A percentile compares a stretch with the other conserved stretches of the same genome.
Conservation (phyloP, 192 early-diverging fungal species). For the Backusella westeae region DNA sequence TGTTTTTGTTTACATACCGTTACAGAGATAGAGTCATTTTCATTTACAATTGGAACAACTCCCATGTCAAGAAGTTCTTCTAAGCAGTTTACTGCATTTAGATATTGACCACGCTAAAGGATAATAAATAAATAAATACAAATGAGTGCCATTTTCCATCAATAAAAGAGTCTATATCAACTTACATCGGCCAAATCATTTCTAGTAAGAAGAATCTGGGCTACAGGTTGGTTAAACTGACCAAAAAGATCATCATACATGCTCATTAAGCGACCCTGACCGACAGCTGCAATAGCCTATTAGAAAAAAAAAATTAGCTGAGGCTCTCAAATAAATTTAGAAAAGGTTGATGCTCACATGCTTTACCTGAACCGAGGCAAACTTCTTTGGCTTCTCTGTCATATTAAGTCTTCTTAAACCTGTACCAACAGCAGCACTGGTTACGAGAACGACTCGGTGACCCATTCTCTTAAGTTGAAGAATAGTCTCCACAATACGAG, state of each 20-base stretch:
- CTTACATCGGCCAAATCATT: constrained; percentile 88
- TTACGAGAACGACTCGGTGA: constrained; percentile 90
- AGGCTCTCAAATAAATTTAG: background rate
- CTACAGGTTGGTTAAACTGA: constrained; percentile 88
- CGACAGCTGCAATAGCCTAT: constrained; percentile 93
- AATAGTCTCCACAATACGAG: constrained; percentile 91
- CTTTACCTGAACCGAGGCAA: constrained; percentile 62
- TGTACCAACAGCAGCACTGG: constrained; percentile 89
- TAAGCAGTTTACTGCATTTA: constrained; percentile 95
- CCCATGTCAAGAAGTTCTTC: constrained; percentile 84
- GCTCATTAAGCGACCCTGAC: constrained; percentile 96
- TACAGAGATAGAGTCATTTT: constrained; percentile 93
- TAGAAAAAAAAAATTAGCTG: background rate
- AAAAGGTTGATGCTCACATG: constrained; percentile 18
- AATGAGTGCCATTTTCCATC: constrained; percentile 3
- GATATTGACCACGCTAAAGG: constrained; percentile 84
- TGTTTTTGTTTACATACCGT: constrained; percentile 25
- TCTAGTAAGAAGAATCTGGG: constrained; percentile 91
- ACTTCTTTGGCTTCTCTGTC: constrained; percentile 75
- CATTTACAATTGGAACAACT: constrained; percentile 96
- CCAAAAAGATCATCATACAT: constrained; percentile 94
- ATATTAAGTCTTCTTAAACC: constrained; percentile 82
- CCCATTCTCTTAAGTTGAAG: constrained; percentile 72
- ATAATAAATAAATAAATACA: background rate
- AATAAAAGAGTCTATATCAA: constrained; percentile 7